phyloP scores from a whole-genome alignment of 179 eudicot species.

The Vitellaria paradoxa region DNA sequence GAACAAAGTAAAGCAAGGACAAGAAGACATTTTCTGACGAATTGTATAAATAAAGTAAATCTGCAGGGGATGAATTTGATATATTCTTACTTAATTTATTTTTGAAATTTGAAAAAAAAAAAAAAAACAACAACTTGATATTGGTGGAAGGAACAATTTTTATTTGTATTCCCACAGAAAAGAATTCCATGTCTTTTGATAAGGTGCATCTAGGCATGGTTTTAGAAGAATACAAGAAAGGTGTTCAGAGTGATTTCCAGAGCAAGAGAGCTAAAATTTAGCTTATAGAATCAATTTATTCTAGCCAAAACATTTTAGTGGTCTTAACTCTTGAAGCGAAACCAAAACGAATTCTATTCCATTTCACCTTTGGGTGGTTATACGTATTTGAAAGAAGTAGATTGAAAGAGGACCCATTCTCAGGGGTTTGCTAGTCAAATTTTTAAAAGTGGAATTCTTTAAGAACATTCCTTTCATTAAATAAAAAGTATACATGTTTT shows the following conservation, averaged over 20 bases:
- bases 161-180: neutral
- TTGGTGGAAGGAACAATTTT: neutral
- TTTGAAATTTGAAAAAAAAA: neutral
- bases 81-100: neutral
- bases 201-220: neutral
- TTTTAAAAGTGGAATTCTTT: conserved; percentile 8
- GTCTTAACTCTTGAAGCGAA: neutral
- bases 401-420: no score
- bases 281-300: conserved; percentile 1
- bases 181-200: neutral
- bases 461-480: conserved; percentile 1
- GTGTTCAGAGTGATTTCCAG: neutral
- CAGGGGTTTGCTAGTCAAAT: no score
- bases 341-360: neutral
- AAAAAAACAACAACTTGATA: neutral
- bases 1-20: no score
- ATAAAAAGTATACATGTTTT: neutral
- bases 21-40: no score
- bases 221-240: neutral
- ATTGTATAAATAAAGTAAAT: no score
- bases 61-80: no score
- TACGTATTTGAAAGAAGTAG: neutral
- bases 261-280: neutral
- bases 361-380: neutral
- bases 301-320: neutral